phyloP scores from a whole-genome alignment of 768 basidiomycete species.

The Mycena kentingensis region DNA sequence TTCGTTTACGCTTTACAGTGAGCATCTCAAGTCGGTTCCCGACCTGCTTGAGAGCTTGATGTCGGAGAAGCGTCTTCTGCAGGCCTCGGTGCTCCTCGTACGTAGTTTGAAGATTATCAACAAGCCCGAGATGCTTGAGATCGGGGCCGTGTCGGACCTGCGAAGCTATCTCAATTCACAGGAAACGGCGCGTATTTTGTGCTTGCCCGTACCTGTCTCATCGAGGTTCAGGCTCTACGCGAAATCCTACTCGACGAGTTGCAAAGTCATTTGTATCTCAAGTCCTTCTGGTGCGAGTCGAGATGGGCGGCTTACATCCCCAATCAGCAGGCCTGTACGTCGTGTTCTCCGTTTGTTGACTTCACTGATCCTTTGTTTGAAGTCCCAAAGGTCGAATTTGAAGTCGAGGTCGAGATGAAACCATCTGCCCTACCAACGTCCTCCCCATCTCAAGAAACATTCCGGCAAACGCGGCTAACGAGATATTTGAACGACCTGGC shows the following conservation, averaged over 20 bases:
- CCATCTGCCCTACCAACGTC: slow-evolving; percentile 32
- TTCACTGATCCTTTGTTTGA: not conserved
- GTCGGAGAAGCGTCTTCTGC: slow-evolving; percentile 90
- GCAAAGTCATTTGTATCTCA: slow-evolving; percentile 95
- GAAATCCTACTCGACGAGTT: slow-evolving; percentile 96
- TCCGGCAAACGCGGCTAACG: slow-evolving; percentile 52
- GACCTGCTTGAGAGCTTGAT: slow-evolving; percentile 92
- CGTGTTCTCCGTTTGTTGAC: not conserved
- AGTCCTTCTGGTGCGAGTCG: slow-evolving; percentile 93
- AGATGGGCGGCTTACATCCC: slow-evolving; percentile 86
- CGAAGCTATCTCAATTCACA: slow-evolving; percentile 82
- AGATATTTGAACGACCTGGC: slow-evolving; percentile 67
- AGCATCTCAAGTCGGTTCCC: slow-evolving; percentile 86
- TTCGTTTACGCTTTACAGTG: slow-evolving; percentile 47
- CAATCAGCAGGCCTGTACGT: slow-evolving; percentile 71
- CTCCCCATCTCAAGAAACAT: slow-evolving; percentile 42
- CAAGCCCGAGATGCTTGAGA: slow-evolving; percentile 89
- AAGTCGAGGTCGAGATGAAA: slow-evolving; percentile 45
- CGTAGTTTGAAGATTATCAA: slow-evolving; percentile 88
- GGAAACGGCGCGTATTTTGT: slow-evolving; percentile 62
- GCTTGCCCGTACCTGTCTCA: slow-evolving; percentile 2
- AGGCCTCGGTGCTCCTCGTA: slow-evolving; percentile 85
- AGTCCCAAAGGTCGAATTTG: slow-evolving; percentile 73
- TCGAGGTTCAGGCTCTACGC: slow-evolving; percentile 65
- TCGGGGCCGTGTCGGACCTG: slow-evolving; percentile 92